Evolutionary conservation across 331 rosid species (phyloP).

Genomic region (Rosa hybrid): DNA sequence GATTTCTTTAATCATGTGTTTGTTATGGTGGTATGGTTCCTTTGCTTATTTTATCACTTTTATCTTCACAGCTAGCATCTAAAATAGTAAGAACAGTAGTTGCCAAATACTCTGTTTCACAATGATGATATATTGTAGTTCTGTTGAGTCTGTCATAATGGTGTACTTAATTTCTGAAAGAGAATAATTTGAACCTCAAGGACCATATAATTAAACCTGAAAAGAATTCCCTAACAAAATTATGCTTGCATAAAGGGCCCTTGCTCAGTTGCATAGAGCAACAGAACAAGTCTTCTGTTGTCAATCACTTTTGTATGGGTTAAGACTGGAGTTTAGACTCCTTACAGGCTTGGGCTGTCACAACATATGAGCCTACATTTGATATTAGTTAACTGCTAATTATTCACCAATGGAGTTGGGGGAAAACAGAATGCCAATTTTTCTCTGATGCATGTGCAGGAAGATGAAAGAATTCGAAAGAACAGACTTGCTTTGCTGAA

Average conservation of each 20-base stretch:
- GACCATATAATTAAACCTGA: neutral
- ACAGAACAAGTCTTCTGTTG: neutral
- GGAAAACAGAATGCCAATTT: neutral
- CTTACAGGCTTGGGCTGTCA: neutral
- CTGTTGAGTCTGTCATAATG: neutral
- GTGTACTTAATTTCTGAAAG: neutral
- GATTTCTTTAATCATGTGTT: constrained; percentile 82
- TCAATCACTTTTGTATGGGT: neutral
- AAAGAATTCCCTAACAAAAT: neutral
- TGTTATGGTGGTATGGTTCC: constrained; percentile 91
- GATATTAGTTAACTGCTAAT: neutral
- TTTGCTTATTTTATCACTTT: neutral
- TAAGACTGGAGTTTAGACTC: neutral
- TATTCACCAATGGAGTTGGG: neutral
- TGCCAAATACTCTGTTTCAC: neutral
- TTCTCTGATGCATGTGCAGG: constrained; percentile 44
- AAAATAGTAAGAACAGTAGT: neutral
- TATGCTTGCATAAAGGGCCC: neutral
- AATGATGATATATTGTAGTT: neutral
- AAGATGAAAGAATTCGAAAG: constrained; percentile 66
- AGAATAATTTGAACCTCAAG: neutral
- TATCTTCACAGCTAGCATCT: neutral
- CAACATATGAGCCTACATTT: neutral
- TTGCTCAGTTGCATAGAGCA: neutral
- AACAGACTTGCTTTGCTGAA: constrained; percentile 82